Evolutionary conservation across 306 rosid genomes (phyloP).

Genomic region (Hippophae rhamnoides): DNA sequence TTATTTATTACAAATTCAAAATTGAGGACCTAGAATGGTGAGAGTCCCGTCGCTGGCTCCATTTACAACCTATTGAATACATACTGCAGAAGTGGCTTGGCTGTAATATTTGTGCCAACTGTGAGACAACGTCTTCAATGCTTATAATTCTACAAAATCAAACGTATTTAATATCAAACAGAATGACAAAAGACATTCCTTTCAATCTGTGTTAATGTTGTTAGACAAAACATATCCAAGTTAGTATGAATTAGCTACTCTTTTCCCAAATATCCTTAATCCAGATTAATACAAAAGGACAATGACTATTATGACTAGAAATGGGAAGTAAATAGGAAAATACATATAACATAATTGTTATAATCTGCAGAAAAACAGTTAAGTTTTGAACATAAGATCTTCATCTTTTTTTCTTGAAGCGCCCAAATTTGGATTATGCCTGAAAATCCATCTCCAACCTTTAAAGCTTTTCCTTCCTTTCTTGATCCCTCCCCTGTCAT

Average conservation of each 20-base stretch:
- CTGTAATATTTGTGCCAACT: too few species aligned
- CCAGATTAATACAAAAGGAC: slow-evolving; percentile 21
- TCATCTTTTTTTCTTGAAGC: slow-evolving; percentile 52
- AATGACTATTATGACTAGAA: slow-evolving; percentile 27
- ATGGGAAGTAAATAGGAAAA: slow-evolving; percentile 17
- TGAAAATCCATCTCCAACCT: slow-evolving; percentile 90
- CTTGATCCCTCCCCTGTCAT: slow-evolving; percentile 65
- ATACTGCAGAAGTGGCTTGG: too few species aligned
- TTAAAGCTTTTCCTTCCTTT: slow-evolving; percentile 69
- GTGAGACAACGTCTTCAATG: too few species aligned
- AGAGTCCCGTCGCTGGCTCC: too few species aligned
- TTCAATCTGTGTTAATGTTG: not conserved
- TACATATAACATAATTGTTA: slow-evolving; percentile 15
- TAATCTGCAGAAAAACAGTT: slow-evolving; percentile 29
- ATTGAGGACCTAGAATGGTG: too few species aligned
- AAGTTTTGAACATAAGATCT: slow-evolving; percentile 48
- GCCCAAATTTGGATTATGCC: slow-evolving; percentile 53
- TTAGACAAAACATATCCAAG: not conserved
- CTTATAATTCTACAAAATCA: not conserved
- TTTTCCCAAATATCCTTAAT: slow-evolving; percentile 22
- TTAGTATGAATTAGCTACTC: slow-evolving; percentile 12
- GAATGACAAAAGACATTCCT: slow-evolving; percentile 2
- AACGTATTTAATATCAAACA: not conserved
- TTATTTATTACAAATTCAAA: too few species aligned
- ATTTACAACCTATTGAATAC: too few species aligned